Conservation (phyloP, 2,329 filamentous ascomycete species). For the Triangularia verruculosa region DNA sequence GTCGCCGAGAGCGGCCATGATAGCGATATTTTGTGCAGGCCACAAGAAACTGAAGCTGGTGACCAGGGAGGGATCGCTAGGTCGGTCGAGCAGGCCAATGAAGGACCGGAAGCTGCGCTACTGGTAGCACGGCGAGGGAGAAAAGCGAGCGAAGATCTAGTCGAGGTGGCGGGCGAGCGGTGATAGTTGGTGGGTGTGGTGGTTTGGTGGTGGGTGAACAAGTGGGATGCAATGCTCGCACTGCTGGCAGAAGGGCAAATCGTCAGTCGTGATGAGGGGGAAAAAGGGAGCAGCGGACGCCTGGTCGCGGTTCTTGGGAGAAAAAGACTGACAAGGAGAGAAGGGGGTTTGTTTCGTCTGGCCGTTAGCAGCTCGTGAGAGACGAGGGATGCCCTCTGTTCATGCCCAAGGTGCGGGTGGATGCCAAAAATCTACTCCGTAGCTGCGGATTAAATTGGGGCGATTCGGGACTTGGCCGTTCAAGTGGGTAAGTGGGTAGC, state of each 20-base stretch:
- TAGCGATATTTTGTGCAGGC: conserved; percentile 21
- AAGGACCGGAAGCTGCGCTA: neutral
- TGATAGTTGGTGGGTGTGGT: neutral
- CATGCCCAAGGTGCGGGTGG: conserved; percentile 17
- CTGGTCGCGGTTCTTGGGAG: conserved; percentile 12
- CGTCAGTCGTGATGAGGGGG: conserved; percentile 2
- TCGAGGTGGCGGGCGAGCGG: neutral
- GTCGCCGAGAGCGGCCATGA: conserved; percentile 92
- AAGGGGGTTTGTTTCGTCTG: conserved; percentile 8
- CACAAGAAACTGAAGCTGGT: neutral
- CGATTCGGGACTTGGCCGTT: conserved; percentile 22
- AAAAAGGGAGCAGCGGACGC: conserved; percentile 15
- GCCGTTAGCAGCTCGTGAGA: conserved; percentile 7
- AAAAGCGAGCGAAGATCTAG: neutral
- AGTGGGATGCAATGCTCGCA: neutral
- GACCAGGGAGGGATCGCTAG: neutral
- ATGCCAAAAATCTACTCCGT: conserved; percentile 24
- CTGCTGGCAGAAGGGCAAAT: conserved; percentile 5
- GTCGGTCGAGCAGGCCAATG: neutral
- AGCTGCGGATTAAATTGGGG: conserved; percentile 21
- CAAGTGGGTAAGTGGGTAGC: conserved; percentile 1
- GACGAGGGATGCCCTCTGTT: conserved; percentile 19
- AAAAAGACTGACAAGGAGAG: conserved; percentile 3
- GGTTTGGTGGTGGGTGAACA: neutral
- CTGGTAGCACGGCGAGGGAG: neutral